Percentiles rank a stretch among this genome's conserved stretches.
phyloP scores from a whole-genome alignment of 1,284 basidiomycete species.

The Vanrija sp. region DNA sequence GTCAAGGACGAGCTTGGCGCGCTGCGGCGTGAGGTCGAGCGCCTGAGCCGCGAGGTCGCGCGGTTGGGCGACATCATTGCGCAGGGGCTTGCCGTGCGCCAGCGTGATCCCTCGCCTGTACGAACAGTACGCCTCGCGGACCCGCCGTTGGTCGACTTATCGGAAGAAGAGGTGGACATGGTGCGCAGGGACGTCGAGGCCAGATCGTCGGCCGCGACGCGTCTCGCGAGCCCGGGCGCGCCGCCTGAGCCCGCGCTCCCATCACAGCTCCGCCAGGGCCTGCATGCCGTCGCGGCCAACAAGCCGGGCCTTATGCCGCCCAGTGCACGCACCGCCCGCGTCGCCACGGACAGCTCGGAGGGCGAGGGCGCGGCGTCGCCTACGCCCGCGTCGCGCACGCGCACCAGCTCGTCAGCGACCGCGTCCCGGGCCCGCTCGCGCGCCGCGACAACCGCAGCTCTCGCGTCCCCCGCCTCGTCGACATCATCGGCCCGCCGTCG shows the following conservation, averaged over 20 bases:
- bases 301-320: slow-evolving; percentile 26
- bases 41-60: slow-evolving; percentile 72
- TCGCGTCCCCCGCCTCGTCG: slow-evolving; percentile 3
- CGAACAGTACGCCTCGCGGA: slow-evolving; percentile 14
- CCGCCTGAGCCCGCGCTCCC: slow-evolving; percentile 9
- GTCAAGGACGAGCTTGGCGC: slow-evolving; percentile 56
- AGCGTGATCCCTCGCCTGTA: slow-evolving; percentile 35
- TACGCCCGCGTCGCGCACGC: neutral
- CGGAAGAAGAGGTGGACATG: slow-evolving; percentile 30
- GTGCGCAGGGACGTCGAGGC: slow-evolving; percentile 24
- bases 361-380: neutral
- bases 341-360: slow-evolving; percentile 2
- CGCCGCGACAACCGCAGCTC: neutral
- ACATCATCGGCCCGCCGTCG: neutral
- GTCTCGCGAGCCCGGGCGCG: neutral
- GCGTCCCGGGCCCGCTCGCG: neutral
- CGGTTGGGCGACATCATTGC: slow-evolving; percentile 77
- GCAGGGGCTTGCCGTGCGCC: slow-evolving; percentile 69
- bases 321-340: slow-evolving; percentile 5
- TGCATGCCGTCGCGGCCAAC: slow-evolving; percentile 29
- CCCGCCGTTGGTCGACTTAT: slow-evolving; percentile 6
- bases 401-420: too few relatives aligned
- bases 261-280: slow-evolving; percentile 37
- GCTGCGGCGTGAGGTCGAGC: slow-evolving; percentile 52
- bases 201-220: neutral